Base-by-base conservation (phyloP, 2,329 filamentous ascomycete species). In the Fusarium oxysporum region DNA sequence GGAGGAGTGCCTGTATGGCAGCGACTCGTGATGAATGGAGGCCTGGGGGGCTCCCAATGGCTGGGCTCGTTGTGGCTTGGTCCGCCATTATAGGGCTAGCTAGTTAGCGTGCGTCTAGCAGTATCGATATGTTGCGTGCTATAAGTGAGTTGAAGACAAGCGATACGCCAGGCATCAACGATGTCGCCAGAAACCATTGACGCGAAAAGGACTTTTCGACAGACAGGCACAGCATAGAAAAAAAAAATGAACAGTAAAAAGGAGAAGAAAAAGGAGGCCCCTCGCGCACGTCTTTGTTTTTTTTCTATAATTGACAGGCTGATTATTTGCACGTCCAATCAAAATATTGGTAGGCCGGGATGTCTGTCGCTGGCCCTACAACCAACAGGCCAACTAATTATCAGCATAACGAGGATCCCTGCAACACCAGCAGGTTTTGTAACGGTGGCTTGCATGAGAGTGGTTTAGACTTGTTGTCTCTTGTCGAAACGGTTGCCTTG, bases 181-280 rank as follows among this genome's bases (percentile, higher is more conserved):
- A 23, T 32, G 13, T 10, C 14, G 6, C 38, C 2, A 25, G 12
- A 16, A 10, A 19, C 2, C 1, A 25, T 19, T 8, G 12, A 21
- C 1, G 5, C 19, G 2, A 23, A 33, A 33, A 17, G 5, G 19
- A 19, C 33, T 4, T 0, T 12, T 8, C 4, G 19, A 47, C 0
- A n/a, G 11, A 28, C 2, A 40, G 6, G 17, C 2, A 13, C 5
- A 17, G 23, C 10, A 17, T 2, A 13, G 1, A 12, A 28, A 0
- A 17, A 54, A 28, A n/a, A 40, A 13, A n/a, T 17, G 0, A 14
- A 32, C 10, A n/a, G 7, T 8, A 3, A 4, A 12, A 8, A 6
- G 1, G 3, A 21, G 8, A 8, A n/a, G 16, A 13, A 56, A 56
- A 56, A 45, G 53, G 53, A 45, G 53, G 25, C 8, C 38, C 11